Evolutionary conservation across 2,329 filamentous ascomycete genomes (phyloP).

Genomic region (Neofusicoccum sp.): DNA sequence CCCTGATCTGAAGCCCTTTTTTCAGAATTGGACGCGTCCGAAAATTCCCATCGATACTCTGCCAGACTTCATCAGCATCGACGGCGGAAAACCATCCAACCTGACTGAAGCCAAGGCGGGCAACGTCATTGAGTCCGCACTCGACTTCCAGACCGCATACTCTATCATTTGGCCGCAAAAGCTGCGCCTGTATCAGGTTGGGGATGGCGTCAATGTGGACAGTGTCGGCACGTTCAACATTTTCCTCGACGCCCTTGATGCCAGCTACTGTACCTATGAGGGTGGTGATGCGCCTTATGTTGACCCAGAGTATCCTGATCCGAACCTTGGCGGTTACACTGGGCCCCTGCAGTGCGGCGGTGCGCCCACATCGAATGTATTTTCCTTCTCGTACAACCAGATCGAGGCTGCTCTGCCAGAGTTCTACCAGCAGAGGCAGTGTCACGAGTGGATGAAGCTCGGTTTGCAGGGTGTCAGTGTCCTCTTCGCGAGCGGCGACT

Average conservation of each 20-base stretch:
- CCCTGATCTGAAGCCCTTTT: constrained; percentile 36
- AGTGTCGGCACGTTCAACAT: constrained; percentile 21
- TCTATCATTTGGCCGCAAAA: constrained; percentile 22
- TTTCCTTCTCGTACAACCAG: constrained; percentile 57
- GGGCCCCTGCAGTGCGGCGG: constrained; percentile 47
- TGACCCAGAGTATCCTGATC: constrained; percentile 54
- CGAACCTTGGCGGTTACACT: constrained; percentile 50
- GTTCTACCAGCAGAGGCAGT: constrained; percentile 53
- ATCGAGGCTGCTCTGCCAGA: constrained; percentile 54
- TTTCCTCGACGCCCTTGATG: constrained; percentile 47
- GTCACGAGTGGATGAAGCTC: constrained; percentile 33
- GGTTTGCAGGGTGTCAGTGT: constrained; percentile 51
- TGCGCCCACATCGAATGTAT: constrained; percentile 56
- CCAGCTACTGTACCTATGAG: constrained; percentile 50
- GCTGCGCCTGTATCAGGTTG: constrained; percentile 21
- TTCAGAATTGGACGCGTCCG: constrained; percentile 31
- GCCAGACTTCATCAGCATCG: constrained; percentile 49
- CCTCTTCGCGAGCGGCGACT: constrained; percentile 50
- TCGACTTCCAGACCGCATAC: constrained; percentile 22
- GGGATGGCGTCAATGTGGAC: constrained; percentile 13
- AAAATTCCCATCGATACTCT: constrained; percentile 42
- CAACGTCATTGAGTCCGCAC: constrained; percentile 17
- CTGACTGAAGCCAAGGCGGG: background rate
- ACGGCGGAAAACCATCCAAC: constrained; percentile 37
- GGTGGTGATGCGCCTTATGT: constrained; percentile 48